Evolutionary conservation across 495 filamentous ascomycete genomes (phyloP), one percentile per base, ranked within the genome.

Genomic region (Penicillium ucsense): DNA sequence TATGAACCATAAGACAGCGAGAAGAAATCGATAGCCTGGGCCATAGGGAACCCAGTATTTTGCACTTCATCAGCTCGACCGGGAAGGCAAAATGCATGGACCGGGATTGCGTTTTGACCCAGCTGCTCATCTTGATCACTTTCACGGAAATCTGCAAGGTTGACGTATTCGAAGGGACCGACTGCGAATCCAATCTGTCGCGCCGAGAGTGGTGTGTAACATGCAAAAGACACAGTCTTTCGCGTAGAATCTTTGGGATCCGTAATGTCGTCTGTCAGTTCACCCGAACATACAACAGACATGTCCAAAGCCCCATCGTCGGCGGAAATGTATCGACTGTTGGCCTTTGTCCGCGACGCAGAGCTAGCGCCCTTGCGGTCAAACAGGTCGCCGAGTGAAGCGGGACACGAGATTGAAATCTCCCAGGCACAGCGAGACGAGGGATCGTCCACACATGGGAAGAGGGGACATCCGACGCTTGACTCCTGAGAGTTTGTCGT

Each of bases 151-250:
- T 92, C 86, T 6, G 87, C 83, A 6, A 99, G 70, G 57, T 96
- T 88, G 41, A 95, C 79, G 55, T 89, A 83, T 60, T 96, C 89
- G 60, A 99, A 99, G 9, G 94, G 92, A 0, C 94, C 92, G 30
- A 96, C 77, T 8, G 85, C 86, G 62, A 99, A 91, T 3, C 88
- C 88, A 54, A 99, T 81, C 58, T 97, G 89, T 45, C 88, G 84
- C 4, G 90, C 80, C 4, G 89, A 80, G 3, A 92, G 77, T 29
- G 85, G 76, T 34, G 79, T 79, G 34, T 75, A 67, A 47, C 80
- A 80, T 30, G 78, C 77, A 57, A 97, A 99, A 0, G 84, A 85
- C 49, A 89, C 83, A 6, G 82, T 88, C 60, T 92, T 95, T 58
- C 85, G 88, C 20, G 74, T 82, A 33, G 83, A 64, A 51, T 96